Evolutionary conservation across 2,329 filamentous ascomycete genomes (phyloP).

Genomic region (Cercospora nicotianae): DNA sequence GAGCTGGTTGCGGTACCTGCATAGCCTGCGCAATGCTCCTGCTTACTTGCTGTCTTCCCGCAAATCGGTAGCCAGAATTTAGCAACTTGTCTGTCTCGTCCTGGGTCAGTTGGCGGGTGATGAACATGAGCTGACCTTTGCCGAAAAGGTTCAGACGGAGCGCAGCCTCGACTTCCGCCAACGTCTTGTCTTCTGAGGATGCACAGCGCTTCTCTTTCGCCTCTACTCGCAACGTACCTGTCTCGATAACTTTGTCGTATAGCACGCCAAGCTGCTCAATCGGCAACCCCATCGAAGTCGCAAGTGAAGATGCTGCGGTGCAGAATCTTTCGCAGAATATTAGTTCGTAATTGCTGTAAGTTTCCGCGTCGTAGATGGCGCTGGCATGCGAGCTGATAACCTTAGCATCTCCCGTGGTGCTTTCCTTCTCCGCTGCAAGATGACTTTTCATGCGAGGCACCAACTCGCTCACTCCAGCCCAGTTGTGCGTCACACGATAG

Average conservation of each 20-base stretch:
- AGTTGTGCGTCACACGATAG: slow-evolving; percentile 76
- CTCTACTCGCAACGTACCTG: slow-evolving; percentile 34
- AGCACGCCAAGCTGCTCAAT: slow-evolving; percentile 39
- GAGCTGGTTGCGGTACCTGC: slow-evolving; percentile 66
- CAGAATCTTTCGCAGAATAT: slow-evolving; percentile 84
- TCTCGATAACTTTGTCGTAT: slow-evolving; percentile 42
- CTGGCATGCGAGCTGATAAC: slow-evolving; percentile 35
- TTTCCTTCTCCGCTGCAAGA: slow-evolving; percentile 50
- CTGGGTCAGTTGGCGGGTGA: slow-evolving; percentile 64
- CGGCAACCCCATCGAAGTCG: slow-evolving; percentile 56
- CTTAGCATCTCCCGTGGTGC: slow-evolving; percentile 37
- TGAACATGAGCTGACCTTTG: slow-evolving; percentile 76
- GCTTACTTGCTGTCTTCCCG: slow-evolving; percentile 66
- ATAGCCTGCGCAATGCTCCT: slow-evolving; percentile 69
- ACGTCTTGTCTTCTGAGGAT: slow-evolving; percentile 15
- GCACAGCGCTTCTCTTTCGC: slow-evolving; percentile 22
- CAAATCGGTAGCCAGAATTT: slow-evolving; percentile 76
- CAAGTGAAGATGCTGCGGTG: slow-evolving; percentile 72
- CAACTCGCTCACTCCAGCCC: slow-evolving; percentile 66
- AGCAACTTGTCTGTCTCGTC: slow-evolving; percentile 65
- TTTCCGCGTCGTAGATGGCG: slow-evolving; percentile 52
- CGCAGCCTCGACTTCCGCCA: slow-evolving; percentile 44
- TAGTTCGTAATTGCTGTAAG: slow-evolving; percentile 69
- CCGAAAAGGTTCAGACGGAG: slow-evolving; percentile 52
- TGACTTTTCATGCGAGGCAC: slow-evolving; percentile 72